Conservation (phyloP, 116 monocot species). For the Cymodocea nodosa region DNA sequence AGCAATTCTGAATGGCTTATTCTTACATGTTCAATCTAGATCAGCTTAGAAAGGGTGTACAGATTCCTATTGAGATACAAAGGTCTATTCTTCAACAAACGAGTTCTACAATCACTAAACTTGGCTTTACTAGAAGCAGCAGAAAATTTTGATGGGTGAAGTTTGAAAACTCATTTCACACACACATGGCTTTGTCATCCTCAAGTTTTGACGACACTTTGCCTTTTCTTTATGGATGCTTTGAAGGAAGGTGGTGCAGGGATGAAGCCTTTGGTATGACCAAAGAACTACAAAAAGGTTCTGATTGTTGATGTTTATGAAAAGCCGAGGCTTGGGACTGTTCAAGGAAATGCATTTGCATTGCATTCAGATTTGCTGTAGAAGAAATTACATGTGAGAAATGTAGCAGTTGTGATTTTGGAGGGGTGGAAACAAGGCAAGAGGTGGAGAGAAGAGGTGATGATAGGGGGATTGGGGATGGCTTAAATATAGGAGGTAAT, state of each 20-base stretch:
- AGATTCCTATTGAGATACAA: constrained; percentile 76
- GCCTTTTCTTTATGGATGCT: constrained; percentile 73
- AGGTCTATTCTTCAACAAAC: constrained; percentile 64
- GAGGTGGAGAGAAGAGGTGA: too few relatives aligned
- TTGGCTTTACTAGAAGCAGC: constrained; percentile 53
- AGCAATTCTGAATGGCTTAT: constrained; percentile 80
- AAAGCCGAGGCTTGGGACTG: constrained; percentile 69
- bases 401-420: too few relatives aligned
- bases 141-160: constrained; percentile 76
- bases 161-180: constrained; percentile 67
- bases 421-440: too few relatives aligned
- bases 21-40: constrained; percentile 64
- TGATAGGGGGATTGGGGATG: too few relatives aligned
- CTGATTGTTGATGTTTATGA: constrained; percentile 73
- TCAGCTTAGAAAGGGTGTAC: constrained; percentile 66
- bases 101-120: constrained; percentile 71
- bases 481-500: too few relatives aligned
- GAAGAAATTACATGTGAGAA: constrained; percentile 58
- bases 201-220: constrained; percentile 66
- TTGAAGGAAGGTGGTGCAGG: constrained; percentile 69
- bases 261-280: constrained; percentile 59
- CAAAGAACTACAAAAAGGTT: constrained; percentile 47
- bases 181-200: constrained; percentile 35
- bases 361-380: constrained; percentile 68
- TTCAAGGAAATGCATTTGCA: constrained; percentile 74